phyloP scores from a whole-genome alignment of 225 moss, liverwort and hornwort genomes.

The Takakia lepidozioides region DNA sequence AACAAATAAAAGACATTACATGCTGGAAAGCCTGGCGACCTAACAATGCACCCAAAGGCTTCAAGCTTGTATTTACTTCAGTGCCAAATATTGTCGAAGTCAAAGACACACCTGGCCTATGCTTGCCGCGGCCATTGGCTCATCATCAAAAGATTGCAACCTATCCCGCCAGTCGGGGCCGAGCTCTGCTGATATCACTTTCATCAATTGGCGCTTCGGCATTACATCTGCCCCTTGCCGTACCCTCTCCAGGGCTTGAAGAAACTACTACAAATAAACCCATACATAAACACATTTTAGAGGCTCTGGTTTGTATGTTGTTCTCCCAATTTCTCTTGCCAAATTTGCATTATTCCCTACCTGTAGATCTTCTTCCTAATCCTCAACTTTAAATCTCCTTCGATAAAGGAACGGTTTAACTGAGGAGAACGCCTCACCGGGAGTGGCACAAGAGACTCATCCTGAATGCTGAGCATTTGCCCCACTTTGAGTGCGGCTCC shows the following conservation, averaged over 20 bases:
- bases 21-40: no score
- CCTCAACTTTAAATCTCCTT: no score
- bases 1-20: no score
- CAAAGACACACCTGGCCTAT: constrained; percentile 51
- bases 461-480: constrained; percentile 65
- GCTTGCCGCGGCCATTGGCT: constrained; percentile 57
- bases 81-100: no score
- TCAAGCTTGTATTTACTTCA: no score
- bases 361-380: neutral
- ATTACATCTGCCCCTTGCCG: constrained; percentile 63
- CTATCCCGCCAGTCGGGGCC: constrained; percentile 32
- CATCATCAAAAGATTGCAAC: constrained; percentile 35
- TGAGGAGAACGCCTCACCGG: no score
- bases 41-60: no score
- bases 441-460: constrained; percentile 49
- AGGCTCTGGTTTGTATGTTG: neutral
- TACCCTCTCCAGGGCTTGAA: constrained; percentile 49
- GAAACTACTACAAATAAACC: constrained; percentile 19
- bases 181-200: constrained; percentile 38
- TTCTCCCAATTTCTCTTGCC: neutral
- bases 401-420: no score
- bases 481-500: constrained; percentile 60
- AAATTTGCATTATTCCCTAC: neutral
- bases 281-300: neutral
- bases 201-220: constrained; percentile 39